phyloP scores from a whole-genome alignment of 257 asterid species.

The Nicotiana tomentosiformis region DNA sequence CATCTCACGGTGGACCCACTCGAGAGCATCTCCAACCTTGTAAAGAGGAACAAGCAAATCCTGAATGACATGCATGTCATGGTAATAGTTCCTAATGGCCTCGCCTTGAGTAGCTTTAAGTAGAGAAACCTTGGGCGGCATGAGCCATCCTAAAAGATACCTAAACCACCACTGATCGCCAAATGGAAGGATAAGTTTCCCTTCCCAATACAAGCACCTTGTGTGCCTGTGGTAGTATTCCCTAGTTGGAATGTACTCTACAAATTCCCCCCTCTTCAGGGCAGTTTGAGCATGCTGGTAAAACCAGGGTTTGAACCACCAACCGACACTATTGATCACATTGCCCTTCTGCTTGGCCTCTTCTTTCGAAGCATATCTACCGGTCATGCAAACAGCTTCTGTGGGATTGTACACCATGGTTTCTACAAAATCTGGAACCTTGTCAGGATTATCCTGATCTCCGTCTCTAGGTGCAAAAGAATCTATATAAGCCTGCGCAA shows the following conservation, averaged over 20 bases:
- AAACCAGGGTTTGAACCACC: constrained; percentile 98
- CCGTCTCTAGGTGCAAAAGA: constrained; percentile 84
- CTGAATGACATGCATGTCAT: constrained; percentile 93
- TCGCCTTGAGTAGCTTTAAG: constrained; percentile 96
- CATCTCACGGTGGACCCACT: constrained; percentile 84
- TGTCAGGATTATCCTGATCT: constrained; percentile 77
- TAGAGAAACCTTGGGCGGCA: constrained; percentile 96
- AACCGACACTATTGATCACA: constrained; percentile 62
- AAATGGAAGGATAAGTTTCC: constrained; percentile 90
- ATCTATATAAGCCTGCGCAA: constrained; percentile 75
- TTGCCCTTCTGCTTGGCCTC: constrained; percentile 90
- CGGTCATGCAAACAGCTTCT: constrained; percentile 79
- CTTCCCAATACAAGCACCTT: constrained; percentile 93
- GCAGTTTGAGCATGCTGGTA: constrained; percentile 97
- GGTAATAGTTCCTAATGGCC: constrained; percentile 79
- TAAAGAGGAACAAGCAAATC: constrained; percentile 91
- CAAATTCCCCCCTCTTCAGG: constrained; percentile 76
- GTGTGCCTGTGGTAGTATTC: constrained; percentile 93
- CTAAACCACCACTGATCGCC: constrained; percentile 96
- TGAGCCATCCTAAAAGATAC: constrained; percentile 77
- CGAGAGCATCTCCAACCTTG: constrained; percentile 91
- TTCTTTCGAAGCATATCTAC: constrained; percentile 72
- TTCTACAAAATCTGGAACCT: constrained; percentile 87
- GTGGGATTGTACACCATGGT: constrained; percentile 70
- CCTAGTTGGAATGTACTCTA: constrained; percentile 90